phyloP scores from a whole-genome alignment of 2,329 filamentous ascomycete species.

The Monilinia polystroma region DNA sequence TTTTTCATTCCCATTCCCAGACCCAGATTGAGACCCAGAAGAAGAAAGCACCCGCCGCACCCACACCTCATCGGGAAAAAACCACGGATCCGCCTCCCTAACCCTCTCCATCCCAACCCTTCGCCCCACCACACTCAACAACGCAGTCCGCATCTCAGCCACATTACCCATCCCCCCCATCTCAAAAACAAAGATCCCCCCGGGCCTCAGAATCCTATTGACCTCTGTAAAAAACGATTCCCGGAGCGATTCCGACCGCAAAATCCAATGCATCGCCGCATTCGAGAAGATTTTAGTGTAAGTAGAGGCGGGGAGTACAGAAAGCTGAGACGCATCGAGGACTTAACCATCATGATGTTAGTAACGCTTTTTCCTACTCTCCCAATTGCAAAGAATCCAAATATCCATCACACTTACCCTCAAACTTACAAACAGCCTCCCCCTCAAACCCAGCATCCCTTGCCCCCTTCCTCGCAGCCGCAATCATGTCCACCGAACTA shows the following conservation, averaged over 20 bases:
- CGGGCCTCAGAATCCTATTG: slow-evolving; percentile 51
- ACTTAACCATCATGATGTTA: slow-evolving; percentile 39
- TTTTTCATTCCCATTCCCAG: background rate
- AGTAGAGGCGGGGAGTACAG: slow-evolving; percentile 17
- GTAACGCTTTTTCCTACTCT: too few species aligned
- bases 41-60: slow-evolving; percentile 42
- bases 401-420: slow-evolving; percentile 26
- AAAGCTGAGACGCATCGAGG: slow-evolving; percentile 48
- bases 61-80: slow-evolving; percentile 67
- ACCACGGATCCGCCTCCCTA: slow-evolving; percentile 61
- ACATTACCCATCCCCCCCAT: slow-evolving; percentile 72
- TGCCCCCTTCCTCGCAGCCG: slow-evolving; percentile 47
- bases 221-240: slow-evolving; percentile 54
- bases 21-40: background rate
- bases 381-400: background rate
- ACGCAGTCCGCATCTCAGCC: slow-evolving; percentile 57
- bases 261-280: slow-evolving; percentile 63
- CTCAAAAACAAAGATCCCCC: slow-evolving; percentile 64
- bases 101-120: slow-evolving; percentile 53
- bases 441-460: background rate
- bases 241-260: slow-evolving; percentile 47
- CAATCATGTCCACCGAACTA: slow-evolving; percentile 58
- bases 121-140: slow-evolving; percentile 52
- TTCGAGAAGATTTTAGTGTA: slow-evolving; percentile 63
- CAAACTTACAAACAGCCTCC: slow-evolving; percentile 32